Evolutionary conservation across 2,329 filamentous ascomycete genomes (phyloP).

Genomic region (Stachybotrys chlorohalonatus): DNA sequence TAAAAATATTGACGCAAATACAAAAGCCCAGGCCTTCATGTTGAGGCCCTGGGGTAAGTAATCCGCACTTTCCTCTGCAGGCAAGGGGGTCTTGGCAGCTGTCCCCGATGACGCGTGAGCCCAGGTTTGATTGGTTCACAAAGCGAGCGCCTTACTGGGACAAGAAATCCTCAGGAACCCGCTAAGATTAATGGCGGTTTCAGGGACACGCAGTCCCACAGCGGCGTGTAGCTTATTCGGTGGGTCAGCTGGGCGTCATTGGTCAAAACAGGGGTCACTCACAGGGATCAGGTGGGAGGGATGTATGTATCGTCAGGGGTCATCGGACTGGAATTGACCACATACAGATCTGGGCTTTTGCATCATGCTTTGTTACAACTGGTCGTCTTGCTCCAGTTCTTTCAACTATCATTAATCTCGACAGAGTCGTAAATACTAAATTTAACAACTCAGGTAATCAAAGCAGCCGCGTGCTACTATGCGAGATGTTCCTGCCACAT

Average conservation of each 20-base stretch:
- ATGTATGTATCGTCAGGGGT: not conserved
- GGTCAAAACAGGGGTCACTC: not conserved
- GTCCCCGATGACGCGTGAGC: not conserved
- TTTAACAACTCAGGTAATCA: too few species aligned
- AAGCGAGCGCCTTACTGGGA: not conserved
- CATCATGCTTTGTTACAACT: too few species aligned
- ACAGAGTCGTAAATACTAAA: too few species aligned
- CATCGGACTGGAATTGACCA: not conserved
- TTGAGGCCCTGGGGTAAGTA: not conserved
- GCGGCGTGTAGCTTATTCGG: not conserved
- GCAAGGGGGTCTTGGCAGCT: not conserved
- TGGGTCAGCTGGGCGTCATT: not conserved
- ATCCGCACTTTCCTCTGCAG: not conserved
- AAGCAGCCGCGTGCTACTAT: too few species aligned
- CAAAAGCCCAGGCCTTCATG: too few species aligned
- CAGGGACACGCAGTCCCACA: not conserved
- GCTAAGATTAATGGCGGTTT: slow-evolving; percentile 1
- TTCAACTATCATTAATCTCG: too few species aligned
- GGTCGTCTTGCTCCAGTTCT: too few species aligned
- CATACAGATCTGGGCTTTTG: too few species aligned
- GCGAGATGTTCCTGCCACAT: too few species aligned
- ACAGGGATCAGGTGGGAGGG: not conserved
- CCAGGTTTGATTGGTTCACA: not conserved
- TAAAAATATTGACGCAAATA: too few species aligned
- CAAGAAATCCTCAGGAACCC: not conserved